Conservation (phyloP, 352 stramenopile species). For the Phytophthora uliginosa region DNA sequence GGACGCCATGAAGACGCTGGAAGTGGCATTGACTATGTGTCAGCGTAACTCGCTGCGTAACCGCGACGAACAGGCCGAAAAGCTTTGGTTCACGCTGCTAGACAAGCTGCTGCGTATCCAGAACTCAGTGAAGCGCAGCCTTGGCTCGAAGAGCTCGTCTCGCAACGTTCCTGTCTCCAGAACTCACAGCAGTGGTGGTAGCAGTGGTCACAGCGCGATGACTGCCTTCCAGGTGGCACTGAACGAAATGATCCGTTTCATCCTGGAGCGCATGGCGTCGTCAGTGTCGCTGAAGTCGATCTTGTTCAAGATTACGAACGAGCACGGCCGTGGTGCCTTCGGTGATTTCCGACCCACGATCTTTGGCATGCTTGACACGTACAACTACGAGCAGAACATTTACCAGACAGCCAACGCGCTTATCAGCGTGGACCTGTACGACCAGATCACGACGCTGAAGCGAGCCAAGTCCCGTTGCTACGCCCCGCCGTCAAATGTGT, state of each 20-base stretch:
- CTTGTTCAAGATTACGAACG: constrained; percentile 96
- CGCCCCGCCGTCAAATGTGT: constrained; percentile 78
- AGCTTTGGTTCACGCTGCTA: constrained; percentile 96
- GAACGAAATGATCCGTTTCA: constrained; percentile 94
- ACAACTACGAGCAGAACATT: constrained; percentile 93
- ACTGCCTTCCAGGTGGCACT: constrained; percentile 92
- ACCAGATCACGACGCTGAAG: constrained; percentile 87
- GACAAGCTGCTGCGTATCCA: constrained; percentile 95
- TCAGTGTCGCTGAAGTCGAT: constrained; percentile 95
- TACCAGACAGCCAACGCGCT: constrained; percentile 89
- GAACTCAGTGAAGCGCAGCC: constrained; percentile 90
- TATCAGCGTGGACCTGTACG: constrained; percentile 86
- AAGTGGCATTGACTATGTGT: constrained; percentile 94
- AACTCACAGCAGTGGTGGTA: constrained; percentile 57
- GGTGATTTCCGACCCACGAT: constrained; percentile 96
- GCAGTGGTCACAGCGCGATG: constrained; percentile 69
- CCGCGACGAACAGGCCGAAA: constrained; percentile 91
- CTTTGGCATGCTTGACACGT: constrained; percentile 95
- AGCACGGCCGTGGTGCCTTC: constrained; percentile 94
- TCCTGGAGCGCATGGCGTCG: constrained; percentile 95
- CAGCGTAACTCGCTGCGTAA: constrained; percentile 93
- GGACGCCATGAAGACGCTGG: constrained; percentile 91
- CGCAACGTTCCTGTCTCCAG: constrained; percentile 55
- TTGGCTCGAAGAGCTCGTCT: constrained; percentile 78
- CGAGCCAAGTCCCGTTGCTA: constrained; percentile 79